Evolutionary conservation across 1,284 basidiomycete species (phyloP), one percentile per base, ranked within the genome.

Genomic region (Pyrrhoderma lamaoense): DNA sequence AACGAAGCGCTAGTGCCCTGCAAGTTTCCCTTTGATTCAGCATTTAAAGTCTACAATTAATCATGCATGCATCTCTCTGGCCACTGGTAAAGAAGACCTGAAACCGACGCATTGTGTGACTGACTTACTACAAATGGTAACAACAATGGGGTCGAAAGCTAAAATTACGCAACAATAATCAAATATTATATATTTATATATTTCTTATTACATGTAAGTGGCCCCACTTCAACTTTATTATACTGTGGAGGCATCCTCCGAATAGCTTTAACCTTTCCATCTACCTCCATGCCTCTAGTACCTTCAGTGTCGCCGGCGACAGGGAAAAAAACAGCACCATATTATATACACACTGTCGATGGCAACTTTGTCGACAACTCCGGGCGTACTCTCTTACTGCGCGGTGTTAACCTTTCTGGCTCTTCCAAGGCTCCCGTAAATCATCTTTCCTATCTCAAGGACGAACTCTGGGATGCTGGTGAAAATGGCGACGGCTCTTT

Each of bases 371-470:
- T 92, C 61, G 93, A 97, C 70, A 80, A 76, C 45, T 67, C 76
- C 48, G 93, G 93, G 8, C 82, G 95, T 40, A 86, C 87, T 0
- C 70, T 97, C 18, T 72, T 98, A 22, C 74, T 99, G 0, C 83
- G 95, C 39, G 95, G 95, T 35, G 85, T 98, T 52, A 98, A 99
- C 67, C 79, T 98, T 49, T 89, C 90, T 5, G 93, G 91, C 2
- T 84, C 88, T 0, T 79, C 83, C 47, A 98, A 99, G 65, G 84
- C 84, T 0, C 93, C 95, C 0, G 65, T 82, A 0, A 79, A 74
- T 38, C 75, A 80, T 53, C 89, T 83, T 0, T 85, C 85, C 0
- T 76, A 80, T 47, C 62, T 77, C 16, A 73, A 84, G 0, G 76
- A 93, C 0, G 82, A 76, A n/a, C 94, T 97, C 65, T 98, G 93